Evolutionary conservation across 305 asterid species (phyloP).

Genomic region (Euphrasia arctica): DNA sequence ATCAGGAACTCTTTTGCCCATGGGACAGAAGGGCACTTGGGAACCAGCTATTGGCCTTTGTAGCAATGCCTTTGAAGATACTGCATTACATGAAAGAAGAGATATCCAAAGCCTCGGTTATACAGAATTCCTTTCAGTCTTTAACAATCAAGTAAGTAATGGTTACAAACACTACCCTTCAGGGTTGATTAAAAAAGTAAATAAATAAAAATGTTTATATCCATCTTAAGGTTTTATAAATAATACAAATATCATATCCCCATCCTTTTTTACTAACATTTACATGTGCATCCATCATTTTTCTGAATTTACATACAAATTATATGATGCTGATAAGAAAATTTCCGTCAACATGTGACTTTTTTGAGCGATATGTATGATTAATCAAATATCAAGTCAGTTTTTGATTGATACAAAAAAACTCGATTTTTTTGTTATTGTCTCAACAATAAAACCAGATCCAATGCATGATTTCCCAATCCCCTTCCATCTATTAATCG

Average conservation of each 20-base stretch:
- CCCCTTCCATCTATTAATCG: background rate
- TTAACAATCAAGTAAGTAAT: too few species aligned
- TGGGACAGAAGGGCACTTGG: conserved; percentile 87
- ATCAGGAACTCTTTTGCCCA: conserved; percentile 84
- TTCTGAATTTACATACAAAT: background rate
- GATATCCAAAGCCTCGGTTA: background rate
- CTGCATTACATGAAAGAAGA: conserved; percentile 38
- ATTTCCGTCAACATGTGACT: background rate
- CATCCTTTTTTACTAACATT: background rate
- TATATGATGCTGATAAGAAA: background rate
- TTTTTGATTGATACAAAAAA: background rate
- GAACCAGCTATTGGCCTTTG: conserved; percentile 91
- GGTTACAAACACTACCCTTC: background rate
- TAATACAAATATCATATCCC: background rate
- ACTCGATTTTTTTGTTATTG: background rate
- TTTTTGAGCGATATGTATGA: background rate
- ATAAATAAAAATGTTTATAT: background rate
- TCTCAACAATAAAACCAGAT: background rate
- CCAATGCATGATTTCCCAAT: background rate
- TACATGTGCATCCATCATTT: too few species aligned
- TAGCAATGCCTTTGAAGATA: conserved; percentile 73
- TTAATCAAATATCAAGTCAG: background rate
- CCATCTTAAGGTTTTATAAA: background rate
- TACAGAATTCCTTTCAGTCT: background rate
- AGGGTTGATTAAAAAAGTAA: background rate